Percentiles rank a stretch among this genome's conserved stretches.
Evolutionary conservation across 2,329 filamentous ascomycete species (phyloP).

Genomic region (Aspergillus terreus): DNA sequence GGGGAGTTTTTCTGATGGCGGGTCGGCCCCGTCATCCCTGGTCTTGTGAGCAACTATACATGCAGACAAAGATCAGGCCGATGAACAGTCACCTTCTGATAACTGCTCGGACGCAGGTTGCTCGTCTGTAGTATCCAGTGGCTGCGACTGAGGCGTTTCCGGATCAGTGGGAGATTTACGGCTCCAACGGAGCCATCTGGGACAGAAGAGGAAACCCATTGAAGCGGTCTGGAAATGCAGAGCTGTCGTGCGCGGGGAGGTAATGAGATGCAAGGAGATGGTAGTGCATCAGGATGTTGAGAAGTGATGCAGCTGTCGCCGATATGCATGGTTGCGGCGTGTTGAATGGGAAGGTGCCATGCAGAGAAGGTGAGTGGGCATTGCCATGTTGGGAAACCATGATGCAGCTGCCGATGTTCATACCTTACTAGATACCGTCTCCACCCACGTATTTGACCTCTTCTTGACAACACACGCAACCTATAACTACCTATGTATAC

Average conservation of each 20-base stretch:
- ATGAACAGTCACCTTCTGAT: constrained; percentile 12
- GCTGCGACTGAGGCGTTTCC: neutral
- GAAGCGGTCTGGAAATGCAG: neutral
- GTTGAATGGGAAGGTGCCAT: neutral
- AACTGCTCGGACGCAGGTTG: neutral
- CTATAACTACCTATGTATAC: too few species aligned
- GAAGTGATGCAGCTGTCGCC: too few species aligned
- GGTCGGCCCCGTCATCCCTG: constrained; percentile 7
- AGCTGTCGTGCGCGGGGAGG: neutral
- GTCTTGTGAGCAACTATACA: constrained; percentile 2
- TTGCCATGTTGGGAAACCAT: too few species aligned
- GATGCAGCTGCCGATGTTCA: too few species aligned
- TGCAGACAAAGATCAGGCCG: neutral
- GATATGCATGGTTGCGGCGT: too few species aligned
- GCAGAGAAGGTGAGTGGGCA: too few species aligned
- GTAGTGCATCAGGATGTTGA: too few species aligned
- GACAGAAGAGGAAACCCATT: constrained; percentile 7
- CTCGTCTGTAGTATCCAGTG: neutral
- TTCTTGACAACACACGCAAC: too few species aligned
- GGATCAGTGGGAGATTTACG: neutral
- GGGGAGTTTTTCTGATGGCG: constrained; percentile 13
- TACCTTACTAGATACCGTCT: too few species aligned
- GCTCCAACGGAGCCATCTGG: constrained; percentile 3
- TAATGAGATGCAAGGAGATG: neutral
- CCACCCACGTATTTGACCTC: too few species aligned